A percentile compares a stretch with the other conserved stretches of the same genome.
phyloP scores from a whole-genome alignment of 805 yeast species.

The Jamesozyma lodderae region DNA sequence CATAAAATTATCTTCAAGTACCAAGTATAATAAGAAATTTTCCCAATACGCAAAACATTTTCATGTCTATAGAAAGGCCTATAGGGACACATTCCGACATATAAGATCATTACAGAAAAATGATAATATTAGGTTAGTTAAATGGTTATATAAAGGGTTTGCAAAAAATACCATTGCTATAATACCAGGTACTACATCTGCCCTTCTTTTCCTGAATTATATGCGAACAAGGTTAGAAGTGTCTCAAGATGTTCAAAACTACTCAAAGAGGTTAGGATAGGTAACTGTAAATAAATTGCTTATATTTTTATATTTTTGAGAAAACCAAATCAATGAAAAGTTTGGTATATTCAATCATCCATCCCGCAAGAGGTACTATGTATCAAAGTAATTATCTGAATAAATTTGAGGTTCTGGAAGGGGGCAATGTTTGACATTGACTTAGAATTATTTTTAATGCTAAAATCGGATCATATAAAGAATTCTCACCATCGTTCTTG shows the following conservation, averaged over 20 bases:
- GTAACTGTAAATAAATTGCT: too few species aligned
- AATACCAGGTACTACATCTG: conserved; percentile 84
- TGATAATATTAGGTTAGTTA: conserved; percentile 36
- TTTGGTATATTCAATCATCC: too few species aligned
- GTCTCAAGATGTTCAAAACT: background rate
- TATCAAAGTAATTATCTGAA: too few species aligned
- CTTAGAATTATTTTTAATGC: background rate
- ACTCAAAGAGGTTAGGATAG: too few species aligned
- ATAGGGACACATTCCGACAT: conserved; percentile 64
- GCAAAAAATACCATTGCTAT: conserved; percentile 59
- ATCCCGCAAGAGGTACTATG: too few species aligned
- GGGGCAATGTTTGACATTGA: too few species aligned
- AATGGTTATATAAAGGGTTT: conserved; percentile 75
- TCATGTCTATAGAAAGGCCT: conserved; percentile 32
- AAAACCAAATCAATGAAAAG: too few species aligned
- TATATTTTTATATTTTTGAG: too few species aligned
- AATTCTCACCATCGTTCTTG: background rate
- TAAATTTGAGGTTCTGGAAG: too few species aligned
- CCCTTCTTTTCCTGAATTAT: conserved; percentile 75
- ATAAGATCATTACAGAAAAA: conserved; percentile 44
- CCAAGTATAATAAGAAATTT: too few species aligned
- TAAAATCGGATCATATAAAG: background rate
- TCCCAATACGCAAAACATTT: background rate
- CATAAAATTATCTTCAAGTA: too few species aligned
- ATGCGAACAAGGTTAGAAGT: conserved; percentile 41